Evolutionary conservation across 768 basidiomycete genomes (phyloP), one percentile per base, ranked within the genome.

Genomic region (Kwoniella botswanensis): DNA sequence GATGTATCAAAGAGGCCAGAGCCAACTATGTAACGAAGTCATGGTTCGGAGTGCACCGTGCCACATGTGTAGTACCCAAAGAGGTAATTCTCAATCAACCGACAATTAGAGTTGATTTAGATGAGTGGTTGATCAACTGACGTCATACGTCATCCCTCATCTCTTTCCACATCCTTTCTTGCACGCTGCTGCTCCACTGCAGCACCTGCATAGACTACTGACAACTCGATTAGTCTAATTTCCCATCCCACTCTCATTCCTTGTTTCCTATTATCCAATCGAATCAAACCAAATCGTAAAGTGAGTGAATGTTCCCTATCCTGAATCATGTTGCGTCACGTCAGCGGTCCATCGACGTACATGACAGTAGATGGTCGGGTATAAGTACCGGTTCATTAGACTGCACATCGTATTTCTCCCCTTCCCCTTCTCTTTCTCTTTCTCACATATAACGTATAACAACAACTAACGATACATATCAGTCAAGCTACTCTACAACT

Each of bases 131-230:
- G 57, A 35, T 58, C 57, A 58, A 58, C 57, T 71, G 69, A 71
- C 64, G 69, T 65, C 69, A 71, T 65, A 70, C 69, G 69, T 65
- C 69, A 65, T 71, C 22, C 22, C 60, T 56, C 26, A 35, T 22
- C 26, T n/a, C 12, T 59, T 26, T 57, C 55, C 1, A 11, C 44
- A 13, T 29, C 12, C 46, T 21, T 50, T 9, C 15, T 22, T 26
- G 4, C n/a, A 26, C 29, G 6, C 35, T 35, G 17, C 35, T 65
- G 50, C 64, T 44, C 41, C 55, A 18, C n/a, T 22, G 46, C 44
- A 10, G 15, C 44, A 63, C 58, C 17, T 52, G 29, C 29, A 50
- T 18, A 55, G 15, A 29, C 24, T 55, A 65, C 17, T 26, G 26
- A 21, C 18, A 22, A 55, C 15, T 13, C 24, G 7, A 54, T 53